These are phyloP conservation scores for Stephania cephalantha DNA, from an alignment of 164 flowering plant genomes.

Conservation along the genomic window DNA sequence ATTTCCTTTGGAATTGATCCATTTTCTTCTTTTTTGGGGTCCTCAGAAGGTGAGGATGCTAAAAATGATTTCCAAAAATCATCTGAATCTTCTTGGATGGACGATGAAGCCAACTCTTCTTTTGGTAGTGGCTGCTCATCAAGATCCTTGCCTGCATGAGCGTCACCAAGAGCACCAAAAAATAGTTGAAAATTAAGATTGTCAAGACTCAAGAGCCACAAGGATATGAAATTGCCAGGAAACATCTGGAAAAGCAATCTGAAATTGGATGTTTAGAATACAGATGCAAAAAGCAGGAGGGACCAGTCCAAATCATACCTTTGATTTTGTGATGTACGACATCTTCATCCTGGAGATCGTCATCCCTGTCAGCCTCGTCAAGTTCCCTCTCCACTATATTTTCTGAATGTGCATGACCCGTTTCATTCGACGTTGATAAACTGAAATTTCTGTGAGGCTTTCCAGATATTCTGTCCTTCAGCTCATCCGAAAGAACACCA, in stretches of 20 bases:
- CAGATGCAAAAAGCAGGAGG: not conserved
- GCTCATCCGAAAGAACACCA: constrained; percentile 67
- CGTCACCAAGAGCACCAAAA: not conserved
- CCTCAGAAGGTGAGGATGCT: constrained; percentile 23
- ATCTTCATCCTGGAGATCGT: constrained; percentile 11
- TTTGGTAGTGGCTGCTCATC: constrained; percentile 31
- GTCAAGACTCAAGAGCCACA: not conserved
- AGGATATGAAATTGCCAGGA: not conserved
- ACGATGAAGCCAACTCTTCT: constrained; percentile 28
- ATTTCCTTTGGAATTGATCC: constrained; percentile 21
- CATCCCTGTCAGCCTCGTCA: constrained; percentile 25
- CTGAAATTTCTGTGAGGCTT: constrained; percentile 42
- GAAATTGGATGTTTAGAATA: not conserved
- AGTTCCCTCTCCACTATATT: constrained; percentile 24
- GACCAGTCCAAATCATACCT: constrained; percentile 28
- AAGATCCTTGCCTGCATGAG: constrained; percentile 27
- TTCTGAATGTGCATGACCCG: constrained; percentile 30
- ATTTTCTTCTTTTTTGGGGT: constrained; percentile 17
- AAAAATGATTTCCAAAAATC: constrained; percentile 42
- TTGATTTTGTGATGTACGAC: constrained; percentile 21
- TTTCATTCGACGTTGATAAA: constrained; percentile 32
- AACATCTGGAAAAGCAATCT: not conserved
- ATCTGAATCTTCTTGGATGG: constrained; percentile 25
- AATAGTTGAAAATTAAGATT: not conserved
- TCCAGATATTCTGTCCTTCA: constrained; percentile 60